A percentile compares a stretch with the other conserved stretches of the same genome.
phyloP scores from a whole-genome alignment of 352 stramenopile genomes.

The Peronospora farinosa region DNA sequence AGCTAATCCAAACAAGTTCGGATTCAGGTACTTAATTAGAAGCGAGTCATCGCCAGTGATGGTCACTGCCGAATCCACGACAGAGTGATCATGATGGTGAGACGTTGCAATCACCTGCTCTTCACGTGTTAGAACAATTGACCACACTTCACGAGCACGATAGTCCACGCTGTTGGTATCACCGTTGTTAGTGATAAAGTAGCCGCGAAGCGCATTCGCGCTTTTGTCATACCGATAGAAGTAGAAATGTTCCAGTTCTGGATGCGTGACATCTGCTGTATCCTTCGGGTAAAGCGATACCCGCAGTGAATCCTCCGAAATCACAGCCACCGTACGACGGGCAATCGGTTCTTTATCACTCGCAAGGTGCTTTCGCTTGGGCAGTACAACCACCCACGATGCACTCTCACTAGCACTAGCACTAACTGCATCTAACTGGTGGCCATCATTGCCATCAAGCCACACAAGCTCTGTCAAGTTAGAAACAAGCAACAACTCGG shows the following conservation, averaged over 20 bases:
- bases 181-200: constrained; percentile 39
- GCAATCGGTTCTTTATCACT: constrained; percentile 51
- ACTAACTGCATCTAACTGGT: constrained; percentile 33
- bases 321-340: constrained; percentile 53
- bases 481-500: constrained; percentile 66
- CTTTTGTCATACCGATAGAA: constrained; percentile 66
- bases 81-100: constrained; percentile 49
- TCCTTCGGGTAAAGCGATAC: constrained; percentile 57
- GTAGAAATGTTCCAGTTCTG: constrained; percentile 68
- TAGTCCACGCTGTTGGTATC: constrained; percentile 23
- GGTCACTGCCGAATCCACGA: constrained; percentile 72
- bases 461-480: constrained; percentile 54
- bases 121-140: constrained; percentile 55
- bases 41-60: constrained; percentile 93
- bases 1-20: constrained; percentile 90
- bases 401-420: constrained; percentile 12
- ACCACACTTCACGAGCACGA: constrained; percentile 53
- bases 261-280: constrained; percentile 33
- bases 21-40: constrained; percentile 97
- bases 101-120: constrained; percentile 51
- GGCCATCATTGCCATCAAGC: constrained; percentile 66
- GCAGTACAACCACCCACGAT: constrained; percentile 64
- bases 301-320: constrained; percentile 41
- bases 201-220: constrained; percentile 47
- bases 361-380: constrained; percentile 61